Base-by-base conservation (phyloP, 495 filamentous ascomycete species). In the Penicillium lividum region DNA sequence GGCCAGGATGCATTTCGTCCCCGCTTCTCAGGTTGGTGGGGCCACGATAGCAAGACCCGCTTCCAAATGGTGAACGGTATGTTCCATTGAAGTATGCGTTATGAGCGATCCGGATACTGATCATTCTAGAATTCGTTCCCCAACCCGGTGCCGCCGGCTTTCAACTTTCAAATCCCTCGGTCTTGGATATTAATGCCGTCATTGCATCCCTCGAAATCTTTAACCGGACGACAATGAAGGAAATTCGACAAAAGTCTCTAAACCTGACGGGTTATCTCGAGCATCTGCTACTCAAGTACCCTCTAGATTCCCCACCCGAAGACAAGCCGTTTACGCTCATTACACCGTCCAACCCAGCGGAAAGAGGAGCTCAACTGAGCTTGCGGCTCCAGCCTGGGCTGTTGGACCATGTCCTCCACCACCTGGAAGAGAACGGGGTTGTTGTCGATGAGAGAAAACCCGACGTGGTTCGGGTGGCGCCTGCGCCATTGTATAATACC, bases 401-500 rank as follows among this genome's bases (percentile, higher is more conserved):
- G 49, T 76, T 97, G 44, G 87, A 90, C 55, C 57, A 63, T 4
- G 85, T 96, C 0, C 84, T 93, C 76, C 73, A 84, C 53, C 75
- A 75, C 51, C 66, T 98, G 34, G 86, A 95, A 64, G 78, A 82
- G 43, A 72, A 82, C 11, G 86, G 85, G 3, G 84, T 96, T 9
- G 82, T 98, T 25, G 85, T 95, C 34, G 94, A 98, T 68, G 91
- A 98, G 77, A 77, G 94, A 60, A 86, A 85, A 67, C 94, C 94
- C 22, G 86, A 97, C 71, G 95, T 98, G 28, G 82, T 98, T 31
- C 79, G 94, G 7, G 89, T 97, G n/a, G 92, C 93, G 16, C 95
- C 94, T 2, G 87, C 90, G 31, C 93, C 94, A 34, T 66, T 98
- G 53, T 98, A 96, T 71, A 97, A 97, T 72, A 85, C 80, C 0